Base-by-base conservation (phyloP, 805 yeast species). In the Jamesozyma piceae region DNA sequence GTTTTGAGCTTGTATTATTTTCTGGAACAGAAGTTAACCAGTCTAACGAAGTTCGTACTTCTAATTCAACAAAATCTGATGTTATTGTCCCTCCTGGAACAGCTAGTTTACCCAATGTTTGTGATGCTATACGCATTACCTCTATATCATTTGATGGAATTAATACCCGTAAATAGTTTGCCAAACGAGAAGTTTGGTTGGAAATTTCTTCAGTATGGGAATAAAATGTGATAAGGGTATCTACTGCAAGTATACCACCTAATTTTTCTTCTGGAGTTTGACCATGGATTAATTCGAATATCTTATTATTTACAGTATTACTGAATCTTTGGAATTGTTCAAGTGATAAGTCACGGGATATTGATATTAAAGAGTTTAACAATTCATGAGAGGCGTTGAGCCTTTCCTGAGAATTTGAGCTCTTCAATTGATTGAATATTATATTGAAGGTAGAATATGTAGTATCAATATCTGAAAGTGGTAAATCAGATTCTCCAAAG, bases 231-330 rank as follows among this genome's bases (percentile, higher is more conserved):
- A 90, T 84, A 46, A 90, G 72, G 2, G 92, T 79, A 61, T 86
- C 92, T 43, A 90, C 82, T 11, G 97, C 97, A 19, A 87, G 75
- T 27, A 90, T 81, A 35, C 96, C 97, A 17, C 97, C 97, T 30
- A 89, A 70, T 48, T 85, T 80, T 49, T 83, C 88, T 24, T 72
- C 62, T 5, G 79, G 64, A 50, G 83, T 90, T 8, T 78, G 71
- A 4, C 89, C 78, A 52, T 86, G 87, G 38, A 87, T 77, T 41
- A 88, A 70, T 56, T 85, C 95, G 59, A 87, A 88, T 17, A 92
- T 84, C 48, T 82, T 78, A 54, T 85, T 83, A 66, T 90, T 88
- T 48, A 90, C 81, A 45, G 82, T 89, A 58, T 83, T 86, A 60
- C 82, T 85, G 62, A 83, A 85, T 30, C 88, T 66, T 48, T 84